Base-by-base conservation (phyloP, 768 basidiomycete genomes). In the Suillus plorans region DNA sequence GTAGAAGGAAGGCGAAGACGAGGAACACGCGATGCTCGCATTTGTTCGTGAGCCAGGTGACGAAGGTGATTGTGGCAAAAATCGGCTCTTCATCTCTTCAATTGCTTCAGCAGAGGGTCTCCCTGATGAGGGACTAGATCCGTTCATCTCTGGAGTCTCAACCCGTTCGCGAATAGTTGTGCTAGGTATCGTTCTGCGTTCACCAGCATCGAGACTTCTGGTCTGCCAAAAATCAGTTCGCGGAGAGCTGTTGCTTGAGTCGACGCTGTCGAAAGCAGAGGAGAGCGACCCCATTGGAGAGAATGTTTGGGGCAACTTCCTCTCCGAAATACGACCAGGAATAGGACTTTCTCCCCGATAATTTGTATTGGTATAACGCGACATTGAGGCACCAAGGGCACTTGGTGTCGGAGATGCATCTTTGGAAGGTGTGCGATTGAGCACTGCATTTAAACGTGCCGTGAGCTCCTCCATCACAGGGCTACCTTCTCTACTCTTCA, bases 31-130 rank as follows among this genome's bases (percentile, higher is more conserved):
- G 9, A 42, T 16, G 53, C 50, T 57, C 3, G 70, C 28, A 60
- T 67, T 70, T 62, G 68, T 45, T 61, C 71, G 63, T 18, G 70
- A 67, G 36, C 61, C 64, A 14, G 72, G 70, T 16, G 78, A 73
- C 10, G 77, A 69, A 28, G 66, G 58, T 3, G 66, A 68, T 67
- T 75, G 78, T 57, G 72, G 73, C 61, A 86, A 73, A 68, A 88
- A 84, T 47, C 86, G 78, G 68, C 76, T 80, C 74, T 88, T 90
- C 85, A 89, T 86, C 69, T 87, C 84, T 71, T 88, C 84, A 55
- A 88, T 78, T 2, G 86, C 85, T 28, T 86, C 84, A 34, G 77
- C 71, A 7, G 82, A 82, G 8, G 81, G 79, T 25, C 72, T 62
- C 28, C 65, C 69, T 4, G 60, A 67, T 5, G 53, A 50, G 25